A percentile compares a stretch with the other conserved stretches of the same genome.
Evolutionary conservation across 192 early-diverging fungal genomes (phyloP).

Genomic region (Dissophora ornata): DNA sequence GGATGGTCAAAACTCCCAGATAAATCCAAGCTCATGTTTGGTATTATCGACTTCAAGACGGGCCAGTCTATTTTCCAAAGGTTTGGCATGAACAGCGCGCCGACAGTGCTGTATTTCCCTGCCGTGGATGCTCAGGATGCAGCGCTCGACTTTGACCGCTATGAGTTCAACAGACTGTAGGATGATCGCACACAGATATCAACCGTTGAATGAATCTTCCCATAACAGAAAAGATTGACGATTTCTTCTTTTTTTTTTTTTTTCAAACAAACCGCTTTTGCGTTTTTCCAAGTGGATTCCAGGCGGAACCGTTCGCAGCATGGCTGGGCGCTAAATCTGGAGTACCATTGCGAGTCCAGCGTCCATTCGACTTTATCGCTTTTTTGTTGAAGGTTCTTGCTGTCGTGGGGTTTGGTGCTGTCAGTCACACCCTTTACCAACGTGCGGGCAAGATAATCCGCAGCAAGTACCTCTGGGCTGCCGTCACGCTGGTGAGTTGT

Average conservation of each 20-base stretch:
- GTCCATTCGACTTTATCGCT: constrained; percentile 69
- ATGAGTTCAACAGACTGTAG: constrained; percentile 70
- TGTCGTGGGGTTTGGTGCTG: constrained; percentile 34
- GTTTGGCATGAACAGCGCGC: constrained; percentile 69
- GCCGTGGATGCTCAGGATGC: constrained; percentile 39
- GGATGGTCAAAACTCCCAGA: constrained; percentile 59
- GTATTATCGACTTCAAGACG: constrained; percentile 71
- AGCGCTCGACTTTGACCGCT: constrained; percentile 55
- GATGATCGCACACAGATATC: not conserved
- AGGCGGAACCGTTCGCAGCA: constrained; percentile 71
- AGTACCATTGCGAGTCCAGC: constrained; percentile 43
- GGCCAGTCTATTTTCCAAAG: constrained; percentile 72
- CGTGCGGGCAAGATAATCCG: constrained; percentile 58
- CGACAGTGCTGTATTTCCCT: constrained; percentile 74
- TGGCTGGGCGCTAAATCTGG: constrained; percentile 63
- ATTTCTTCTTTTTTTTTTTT: not conserved
- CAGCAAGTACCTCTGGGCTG: constrained; percentile 69
- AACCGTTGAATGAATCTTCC: too few species aligned
- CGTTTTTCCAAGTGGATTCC: constrained; percentile 63
- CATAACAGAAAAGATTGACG: too few species aligned
- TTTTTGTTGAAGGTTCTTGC: constrained; percentile 55
- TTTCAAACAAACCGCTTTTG: too few species aligned
- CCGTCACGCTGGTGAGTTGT: constrained; percentile 60
- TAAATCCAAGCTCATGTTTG: constrained; percentile 68
- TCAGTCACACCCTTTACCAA: constrained; percentile 56